Evolutionary conservation across 1,284 basidiomycete species (phyloP).

Genomic region (Tilletia caries): DNA sequence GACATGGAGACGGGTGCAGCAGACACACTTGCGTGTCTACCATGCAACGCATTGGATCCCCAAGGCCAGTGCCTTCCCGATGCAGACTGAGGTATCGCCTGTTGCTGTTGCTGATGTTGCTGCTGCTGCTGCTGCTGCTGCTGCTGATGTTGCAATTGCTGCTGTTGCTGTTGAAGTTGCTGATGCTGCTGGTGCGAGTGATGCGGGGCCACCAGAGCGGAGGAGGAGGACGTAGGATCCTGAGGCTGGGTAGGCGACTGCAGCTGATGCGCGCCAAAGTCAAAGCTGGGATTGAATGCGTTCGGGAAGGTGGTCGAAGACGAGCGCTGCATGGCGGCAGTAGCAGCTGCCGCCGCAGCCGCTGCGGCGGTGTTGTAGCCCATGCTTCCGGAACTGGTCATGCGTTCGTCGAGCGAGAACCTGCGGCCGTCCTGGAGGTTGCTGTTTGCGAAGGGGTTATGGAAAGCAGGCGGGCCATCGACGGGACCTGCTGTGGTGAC

Average conservation of each 20-base stretch:
- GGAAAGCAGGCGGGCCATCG: not conserved
- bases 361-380: not conserved
- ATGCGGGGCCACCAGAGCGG: not conserved
- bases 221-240: not conserved
- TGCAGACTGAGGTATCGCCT: slow-evolving; percentile 20
- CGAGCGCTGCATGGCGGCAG: slow-evolving; percentile 5
- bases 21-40: slow-evolving; percentile 31
- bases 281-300: not conserved
- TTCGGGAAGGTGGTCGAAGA: not conserved
- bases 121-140: not conserved
- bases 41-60: slow-evolving; percentile 27
- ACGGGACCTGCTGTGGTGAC: not conserved
- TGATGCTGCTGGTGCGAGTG: not conserved
- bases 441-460: too few species aligned
- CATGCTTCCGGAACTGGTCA: slow-evolving; percentile 14
- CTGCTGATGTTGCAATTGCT: not conserved
- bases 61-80: slow-evolving; percentile 35
- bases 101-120: slow-evolving; percentile 21
- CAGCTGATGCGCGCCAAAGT: not conserved
- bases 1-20: slow-evolving; percentile 18
- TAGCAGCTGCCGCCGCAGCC: slow-evolving; percentile 18
- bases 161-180: too few species aligned
- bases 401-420: slow-evolving; percentile 34
- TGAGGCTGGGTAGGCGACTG: not conserved
- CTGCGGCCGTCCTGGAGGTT: slow-evolving; percentile 25